phyloP scores from a whole-genome alignment of 768 basidiomycete genomes.

The Mrakia gelida region DNA sequence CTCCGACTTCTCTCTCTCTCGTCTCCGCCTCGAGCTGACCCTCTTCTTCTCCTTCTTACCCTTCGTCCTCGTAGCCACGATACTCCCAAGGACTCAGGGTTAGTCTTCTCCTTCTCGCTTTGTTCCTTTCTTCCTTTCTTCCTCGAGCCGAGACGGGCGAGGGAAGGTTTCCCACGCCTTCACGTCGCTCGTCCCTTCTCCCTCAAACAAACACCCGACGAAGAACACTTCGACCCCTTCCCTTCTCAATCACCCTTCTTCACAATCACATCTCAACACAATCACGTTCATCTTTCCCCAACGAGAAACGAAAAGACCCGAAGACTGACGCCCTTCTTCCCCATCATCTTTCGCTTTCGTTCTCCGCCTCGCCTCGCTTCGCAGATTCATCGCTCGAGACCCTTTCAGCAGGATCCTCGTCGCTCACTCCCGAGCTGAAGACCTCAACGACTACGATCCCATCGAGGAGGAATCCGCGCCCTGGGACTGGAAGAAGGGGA shows the following conservation, averaged over 20 bases:
- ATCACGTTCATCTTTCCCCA: too few relatives aligned
- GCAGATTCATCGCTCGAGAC: not conserved
- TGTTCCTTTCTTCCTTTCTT: not conserved
- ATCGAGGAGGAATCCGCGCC: not conserved
- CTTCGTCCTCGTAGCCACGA: not conserved
- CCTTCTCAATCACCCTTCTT: too few relatives aligned
- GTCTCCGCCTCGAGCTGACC: not conserved
- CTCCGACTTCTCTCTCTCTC: not conserved
- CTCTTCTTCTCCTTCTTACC: not conserved
- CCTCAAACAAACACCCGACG: not conserved
- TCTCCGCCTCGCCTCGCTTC: not conserved
- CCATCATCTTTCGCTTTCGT: too few relatives aligned
- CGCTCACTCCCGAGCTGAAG: not conserved
- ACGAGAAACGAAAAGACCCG: too few relatives aligned
- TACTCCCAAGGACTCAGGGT: not conserved
- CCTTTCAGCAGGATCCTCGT: constrained; percentile 2
- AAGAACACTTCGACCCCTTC: too few relatives aligned
- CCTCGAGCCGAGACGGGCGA: not conserved
- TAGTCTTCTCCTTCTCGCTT: not conserved
- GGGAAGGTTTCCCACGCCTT: not conserved
- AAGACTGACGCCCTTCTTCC: too few relatives aligned
- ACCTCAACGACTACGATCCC: not conserved
- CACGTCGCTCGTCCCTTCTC: too few relatives aligned
- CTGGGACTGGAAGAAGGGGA: not conserved
- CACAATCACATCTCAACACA: too few relatives aligned